Evolutionary conservation across 768 basidiomycete species (phyloP).

Genomic region (Rhizopogon vulgaris): DNA sequence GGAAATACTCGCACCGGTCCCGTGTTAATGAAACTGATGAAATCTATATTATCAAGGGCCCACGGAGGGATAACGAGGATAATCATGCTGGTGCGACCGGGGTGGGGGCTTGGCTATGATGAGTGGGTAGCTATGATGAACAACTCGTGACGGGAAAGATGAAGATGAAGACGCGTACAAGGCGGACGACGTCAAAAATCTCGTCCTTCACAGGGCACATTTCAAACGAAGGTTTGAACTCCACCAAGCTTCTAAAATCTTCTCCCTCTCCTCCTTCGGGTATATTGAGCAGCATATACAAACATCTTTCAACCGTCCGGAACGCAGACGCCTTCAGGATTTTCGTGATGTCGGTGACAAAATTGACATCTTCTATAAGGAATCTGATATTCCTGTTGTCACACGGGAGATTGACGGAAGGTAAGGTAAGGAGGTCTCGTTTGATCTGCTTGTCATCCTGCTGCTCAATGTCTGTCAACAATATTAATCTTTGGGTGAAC

Average conservation of each 20-base stretch:
- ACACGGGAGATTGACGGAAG: neutral
- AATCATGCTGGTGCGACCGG: neutral
- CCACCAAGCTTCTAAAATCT: neutral
- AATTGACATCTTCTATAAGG: neutral
- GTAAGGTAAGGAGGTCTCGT: constrained; percentile 4
- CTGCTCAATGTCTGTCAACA: neutral
- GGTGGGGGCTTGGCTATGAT: neutral
- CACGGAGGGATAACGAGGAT: constrained; percentile 2
- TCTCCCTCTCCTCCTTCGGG: neutral
- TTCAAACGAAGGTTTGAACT: neutral
- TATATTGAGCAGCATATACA: neutral
- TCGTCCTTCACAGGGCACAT: neutral
- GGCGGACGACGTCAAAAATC: neutral
- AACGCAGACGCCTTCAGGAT: constrained; percentile 4
- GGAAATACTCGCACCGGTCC: neutral
- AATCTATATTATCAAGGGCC: neutral
- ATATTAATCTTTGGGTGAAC: neutral
- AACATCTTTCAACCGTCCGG: neutral
- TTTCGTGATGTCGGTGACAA: constrained; percentile 4
- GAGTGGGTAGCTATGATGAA: neutral
- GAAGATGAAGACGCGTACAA: neutral
- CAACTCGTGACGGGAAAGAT: neutral
- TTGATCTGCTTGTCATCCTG: neutral
- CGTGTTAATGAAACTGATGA: neutral
- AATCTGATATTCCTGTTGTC: neutral